Evolutionary conservation across 2,329 filamentous ascomycete genomes (phyloP), one percentile per base, ranked within the genome.

Genomic region (Aspergillus sp.): DNA sequence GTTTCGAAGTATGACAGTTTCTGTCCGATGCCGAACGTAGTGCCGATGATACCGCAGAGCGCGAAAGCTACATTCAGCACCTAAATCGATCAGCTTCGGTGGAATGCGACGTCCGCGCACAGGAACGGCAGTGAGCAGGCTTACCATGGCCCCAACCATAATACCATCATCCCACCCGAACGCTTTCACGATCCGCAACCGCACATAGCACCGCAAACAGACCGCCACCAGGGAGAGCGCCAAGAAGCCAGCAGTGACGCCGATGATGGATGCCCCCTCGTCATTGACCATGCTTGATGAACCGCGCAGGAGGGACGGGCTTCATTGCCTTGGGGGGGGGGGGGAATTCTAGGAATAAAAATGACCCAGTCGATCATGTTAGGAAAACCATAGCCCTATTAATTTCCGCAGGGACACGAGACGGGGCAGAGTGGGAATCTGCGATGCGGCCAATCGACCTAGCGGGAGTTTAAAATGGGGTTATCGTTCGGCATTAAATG

Each of bases 181-280:
- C 1, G 55, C 58, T 30, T 54, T 59, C 10, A 67, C 60, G 11
- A 66, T 34, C 11, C 45, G 48, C 4, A 56, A 33, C 5, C 64
- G 61, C 19, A 64, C 62, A 43, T 63, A 66, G 14, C 59, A 51
- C 32, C 64, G 55, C 11, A 67, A 42, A 6, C 47, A 32, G 5
- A 57, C 57, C 11, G 60, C 52, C 6, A 59, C 27, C n/a, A 58
- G 47, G 1, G 64, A 61, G n/a, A 66, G 38, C 3, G 51, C 49
- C 29, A 65, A 48, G 34, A 66, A 64, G 8, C 57, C 51, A 7
- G 54, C 52, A 4, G 55, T 53, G 5, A 55, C 49, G 5, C 30
- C 35, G 15, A 22, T 32, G 22, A 32, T 26, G 22, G 15, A 13
- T 13, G 24, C 22, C 4, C 20, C 36, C 26, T 27, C 20, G 29